These are phyloP conservation scores for Fusarium oxysporum DNA, from an alignment of 2,329 filamentous ascomycete species.

Conservation along the genomic window DNA sequence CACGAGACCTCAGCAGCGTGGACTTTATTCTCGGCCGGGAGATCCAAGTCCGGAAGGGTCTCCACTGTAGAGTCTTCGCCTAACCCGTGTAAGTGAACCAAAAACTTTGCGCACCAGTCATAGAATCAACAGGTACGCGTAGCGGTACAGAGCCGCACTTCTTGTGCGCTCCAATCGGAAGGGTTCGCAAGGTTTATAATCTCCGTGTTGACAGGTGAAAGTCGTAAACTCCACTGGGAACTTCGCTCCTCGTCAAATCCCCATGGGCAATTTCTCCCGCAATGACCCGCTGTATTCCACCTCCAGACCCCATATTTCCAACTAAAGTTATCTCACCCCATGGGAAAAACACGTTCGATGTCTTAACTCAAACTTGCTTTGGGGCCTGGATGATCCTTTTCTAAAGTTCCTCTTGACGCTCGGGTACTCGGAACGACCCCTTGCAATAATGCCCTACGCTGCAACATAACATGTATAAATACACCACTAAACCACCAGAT, in stretches of 20 bases:
- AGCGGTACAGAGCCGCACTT: conserved; percentile 9
- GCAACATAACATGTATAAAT: conserved; percentile 5
- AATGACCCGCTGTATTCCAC: conserved; percentile 12
- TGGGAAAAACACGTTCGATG: not conserved
- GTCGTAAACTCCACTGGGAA: not conserved
- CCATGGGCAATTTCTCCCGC: conserved; percentile 9
- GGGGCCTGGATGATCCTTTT: not conserved
- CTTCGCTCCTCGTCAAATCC: not conserved
- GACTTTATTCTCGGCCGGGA: not conserved
- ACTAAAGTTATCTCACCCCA: conserved; percentile 8
- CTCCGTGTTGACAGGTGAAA: not conserved
- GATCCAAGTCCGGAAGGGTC: not conserved
- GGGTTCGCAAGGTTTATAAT: not conserved
- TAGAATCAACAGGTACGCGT: not conserved
- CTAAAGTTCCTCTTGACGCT: not conserved
- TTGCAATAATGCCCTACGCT: not conserved
- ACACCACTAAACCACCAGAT: not conserved
- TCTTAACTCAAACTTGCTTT: not conserved
- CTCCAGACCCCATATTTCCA: conserved; percentile 15
- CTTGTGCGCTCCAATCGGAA: conserved; percentile 23
- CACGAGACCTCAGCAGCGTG: not conserved
- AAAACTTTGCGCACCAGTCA: conserved; percentile 24
- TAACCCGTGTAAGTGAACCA: not conserved
- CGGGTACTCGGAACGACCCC: conserved; percentile 14
- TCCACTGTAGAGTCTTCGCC: not conserved